Evolutionary conservation across 2,329 filamentous ascomycete genomes (phyloP).

Genomic region (Pestalotiopsis sp.): DNA sequence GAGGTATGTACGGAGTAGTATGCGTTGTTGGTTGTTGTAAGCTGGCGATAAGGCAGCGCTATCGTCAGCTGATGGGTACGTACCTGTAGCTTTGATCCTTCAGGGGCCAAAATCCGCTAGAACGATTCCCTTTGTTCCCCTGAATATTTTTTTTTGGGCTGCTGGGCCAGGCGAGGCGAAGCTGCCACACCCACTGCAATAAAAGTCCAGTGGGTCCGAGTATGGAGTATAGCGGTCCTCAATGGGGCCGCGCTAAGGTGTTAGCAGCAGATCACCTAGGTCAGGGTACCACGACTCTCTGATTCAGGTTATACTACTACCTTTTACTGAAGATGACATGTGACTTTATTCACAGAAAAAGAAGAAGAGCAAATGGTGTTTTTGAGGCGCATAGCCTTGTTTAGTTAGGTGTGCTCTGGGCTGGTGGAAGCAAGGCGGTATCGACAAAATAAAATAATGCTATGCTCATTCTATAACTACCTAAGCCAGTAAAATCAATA

Average conservation of each 20-base stretch:
- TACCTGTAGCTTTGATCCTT: not conserved
- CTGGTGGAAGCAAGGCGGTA: not conserved
- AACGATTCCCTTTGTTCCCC: not conserved
- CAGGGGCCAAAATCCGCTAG: not conserved
- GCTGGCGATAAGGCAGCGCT: constrained; percentile 4
- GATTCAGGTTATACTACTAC: not conserved
- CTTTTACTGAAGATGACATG: not conserved
- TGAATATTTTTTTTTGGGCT: not conserved
- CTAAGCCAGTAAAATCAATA: not conserved
- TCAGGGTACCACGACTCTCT: not conserved
- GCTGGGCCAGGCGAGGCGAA: not conserved
- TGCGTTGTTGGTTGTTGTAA: constrained; percentile 8
- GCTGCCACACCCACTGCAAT: not conserved
- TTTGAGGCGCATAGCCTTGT: too few relatives aligned
- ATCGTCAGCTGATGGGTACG: constrained; percentile 7
- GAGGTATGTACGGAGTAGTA: not conserved
- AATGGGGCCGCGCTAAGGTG: not conserved
- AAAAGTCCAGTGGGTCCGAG: not conserved
- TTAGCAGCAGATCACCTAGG: not conserved
- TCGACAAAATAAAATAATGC: not conserved
- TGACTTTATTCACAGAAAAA: not conserved
- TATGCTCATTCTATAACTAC: not conserved
- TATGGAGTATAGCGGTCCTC: not conserved
- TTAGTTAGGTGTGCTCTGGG: too few relatives aligned
- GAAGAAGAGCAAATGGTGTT: not conserved